Conservation (phyloP, 2,329 filamentous ascomycete genomes). For the Nothophoma quercina region DNA sequence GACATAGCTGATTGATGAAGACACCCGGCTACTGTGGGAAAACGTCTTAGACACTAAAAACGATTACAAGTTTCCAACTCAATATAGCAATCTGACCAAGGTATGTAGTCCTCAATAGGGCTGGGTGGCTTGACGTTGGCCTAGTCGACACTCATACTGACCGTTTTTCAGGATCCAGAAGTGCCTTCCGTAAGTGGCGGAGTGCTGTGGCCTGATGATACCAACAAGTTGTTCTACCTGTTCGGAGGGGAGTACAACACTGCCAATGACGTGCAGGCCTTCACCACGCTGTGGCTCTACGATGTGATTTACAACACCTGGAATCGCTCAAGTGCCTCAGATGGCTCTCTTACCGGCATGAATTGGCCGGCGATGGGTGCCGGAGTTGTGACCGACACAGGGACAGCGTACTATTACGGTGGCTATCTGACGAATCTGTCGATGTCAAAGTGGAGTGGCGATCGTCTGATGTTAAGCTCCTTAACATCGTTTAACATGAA, state of each 20-base stretch:
- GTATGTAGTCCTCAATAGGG: not conserved
- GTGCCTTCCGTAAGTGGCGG: conserved; percentile 57
- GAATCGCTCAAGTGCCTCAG: conserved; percentile 45
- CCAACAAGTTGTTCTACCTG: conserved; percentile 68
- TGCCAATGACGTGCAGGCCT: conserved; percentile 47
- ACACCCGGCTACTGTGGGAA: conserved; percentile 62
- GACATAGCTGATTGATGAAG: conserved; percentile 37
- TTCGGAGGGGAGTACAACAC: conserved; percentile 63
- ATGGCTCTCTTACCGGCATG: conserved; percentile 9
- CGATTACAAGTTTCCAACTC: conserved; percentile 16
- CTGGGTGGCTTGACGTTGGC: not conserved
- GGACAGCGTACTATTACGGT: conserved; percentile 63
- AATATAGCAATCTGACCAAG: conserved; percentile 23
- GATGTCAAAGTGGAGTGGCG: conserved; percentile 3
- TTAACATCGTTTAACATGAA: conserved; percentile 64
- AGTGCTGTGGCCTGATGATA: conserved; percentile 63
- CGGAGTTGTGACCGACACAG: conserved; percentile 11
- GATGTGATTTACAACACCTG: conserved; percentile 63
- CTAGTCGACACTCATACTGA: not conserved
- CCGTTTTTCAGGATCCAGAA: conserved; percentile 53
- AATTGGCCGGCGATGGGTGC: conserved; percentile 21
- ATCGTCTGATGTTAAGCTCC: conserved; percentile 52
- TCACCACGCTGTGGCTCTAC: conserved; percentile 58
- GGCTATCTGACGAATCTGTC: conserved; percentile 63
- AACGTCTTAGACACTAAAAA: conserved; percentile 53